These are phyloP conservation scores for Stagonosporopsis cucurbitacearum DNA, from an alignment of 2,329 filamentous ascomycete genomes.

Conservation along the genomic window DNA sequence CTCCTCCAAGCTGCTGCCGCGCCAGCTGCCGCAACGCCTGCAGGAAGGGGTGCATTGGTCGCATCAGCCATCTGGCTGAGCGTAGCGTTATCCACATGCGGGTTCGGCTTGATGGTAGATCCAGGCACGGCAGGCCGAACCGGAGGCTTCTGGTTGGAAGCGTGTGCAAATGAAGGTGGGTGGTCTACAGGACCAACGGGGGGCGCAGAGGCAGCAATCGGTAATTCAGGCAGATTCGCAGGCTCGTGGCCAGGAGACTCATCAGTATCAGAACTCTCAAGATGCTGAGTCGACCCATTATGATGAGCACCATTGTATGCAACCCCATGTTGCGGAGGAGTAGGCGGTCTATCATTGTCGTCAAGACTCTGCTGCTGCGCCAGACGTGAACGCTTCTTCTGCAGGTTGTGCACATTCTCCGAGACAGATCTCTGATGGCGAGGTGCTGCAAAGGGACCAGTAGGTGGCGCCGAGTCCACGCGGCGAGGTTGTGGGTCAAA, in stretches of 20 bases:
- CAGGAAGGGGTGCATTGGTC: slow-evolving; percentile 58
- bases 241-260: slow-evolving; percentile 39
- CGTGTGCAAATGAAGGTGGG: slow-evolving; percentile 81
- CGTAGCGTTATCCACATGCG: slow-evolving; percentile 81
- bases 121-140: slow-evolving; percentile 75
- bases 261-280: slow-evolving; percentile 41
- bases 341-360: slow-evolving; percentile 46
- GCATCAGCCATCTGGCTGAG: slow-evolving; percentile 80
- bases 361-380: slow-evolving; percentile 44
- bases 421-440: slow-evolving; percentile 59
- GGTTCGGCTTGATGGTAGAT: slow-evolving; percentile 76
- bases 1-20: slow-evolving; percentile 51
- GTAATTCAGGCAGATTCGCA: slow-evolving; percentile 41
- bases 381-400: slow-evolving; percentile 49
- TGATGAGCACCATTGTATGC: slow-evolving; percentile 21
- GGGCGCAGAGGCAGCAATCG: slow-evolving; percentile 45
- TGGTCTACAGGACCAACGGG: slow-evolving; percentile 76
- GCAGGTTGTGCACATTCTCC: slow-evolving; percentile 53
- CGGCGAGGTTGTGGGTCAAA: slow-evolving; percentile 45
- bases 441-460: slow-evolving; percentile 31
- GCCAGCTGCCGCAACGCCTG: slow-evolving; percentile 47
- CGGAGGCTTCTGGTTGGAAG: slow-evolving; percentile 71
- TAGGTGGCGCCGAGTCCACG: slow-evolving; percentile 53
- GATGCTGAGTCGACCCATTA: slow-evolving; percentile 30
- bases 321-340: slow-evolving; percentile 51